Percentiles rank a stretch among this genome's conserved stretches.
Conservation (phyloP, 371 early-diverging fungal species). For the Batkoa obscura region DNA sequence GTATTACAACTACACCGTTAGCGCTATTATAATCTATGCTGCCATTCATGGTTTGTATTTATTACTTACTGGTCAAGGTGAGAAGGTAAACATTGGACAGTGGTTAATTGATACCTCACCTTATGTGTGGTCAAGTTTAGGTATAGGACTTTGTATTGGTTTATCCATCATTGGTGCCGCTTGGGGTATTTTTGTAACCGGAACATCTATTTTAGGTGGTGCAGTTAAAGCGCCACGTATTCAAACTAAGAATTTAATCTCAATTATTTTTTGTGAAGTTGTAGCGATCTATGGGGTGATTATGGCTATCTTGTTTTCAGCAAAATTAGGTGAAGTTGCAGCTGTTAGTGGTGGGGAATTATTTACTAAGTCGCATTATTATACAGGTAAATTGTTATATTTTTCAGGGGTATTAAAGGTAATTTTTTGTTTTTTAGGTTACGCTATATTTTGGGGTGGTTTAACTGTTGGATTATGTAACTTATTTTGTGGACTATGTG, state of each 20-base stretch:
- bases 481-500: conserved; percentile 80
- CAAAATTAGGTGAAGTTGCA: conserved; percentile 44
- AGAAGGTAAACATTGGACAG: conserved; percentile 65
- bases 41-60: conserved; percentile 44
- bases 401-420: too few relatives aligned
- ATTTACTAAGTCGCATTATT: conserved; percentile 29
- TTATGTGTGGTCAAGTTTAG: conserved; percentile 76
- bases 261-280: conserved; percentile 96
- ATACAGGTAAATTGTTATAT: too few relatives aligned
- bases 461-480: conserved; percentile 88
- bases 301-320: conserved; percentile 88
- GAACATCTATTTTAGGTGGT: conserved; percentile 75
- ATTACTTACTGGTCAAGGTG: conserved; percentile 67
- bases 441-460: conserved; percentile 91
- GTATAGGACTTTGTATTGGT: conserved; percentile 71
- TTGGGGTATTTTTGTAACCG: conserved; percentile 94
- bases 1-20: too few relatives aligned
- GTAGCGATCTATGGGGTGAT: conserved; percentile 97
- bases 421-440: too few relatives aligned
- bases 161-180: conserved; percentile 90
- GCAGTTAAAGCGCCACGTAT: conserved; percentile 87
- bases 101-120: conserved; percentile 61
- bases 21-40: too few relatives aligned
- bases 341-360: conserved; percentile 5
- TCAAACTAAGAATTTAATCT: conserved; percentile 86